Evolutionary conservation across 106 monocot species (phyloP).

Genomic region (Agapanthus africanus): DNA sequence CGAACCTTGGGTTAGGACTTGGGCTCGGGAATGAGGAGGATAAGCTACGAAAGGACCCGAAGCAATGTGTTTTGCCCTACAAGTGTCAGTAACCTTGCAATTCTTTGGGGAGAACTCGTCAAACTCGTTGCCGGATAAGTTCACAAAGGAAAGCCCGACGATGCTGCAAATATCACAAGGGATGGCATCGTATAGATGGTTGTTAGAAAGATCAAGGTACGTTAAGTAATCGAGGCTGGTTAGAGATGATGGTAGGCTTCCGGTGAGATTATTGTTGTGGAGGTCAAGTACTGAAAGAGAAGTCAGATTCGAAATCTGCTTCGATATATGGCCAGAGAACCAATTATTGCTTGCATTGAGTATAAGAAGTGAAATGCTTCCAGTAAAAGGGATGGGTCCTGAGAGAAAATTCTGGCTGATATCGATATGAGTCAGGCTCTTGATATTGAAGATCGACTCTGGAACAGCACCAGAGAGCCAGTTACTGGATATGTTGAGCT

Average conservation of each 20-base stretch:
- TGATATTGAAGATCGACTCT: constrained; percentile 43
- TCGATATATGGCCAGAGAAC: constrained; percentile 46
- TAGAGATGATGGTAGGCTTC: constrained; percentile 48
- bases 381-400: constrained; percentile 44
- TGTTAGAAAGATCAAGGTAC: constrained; percentile 78
- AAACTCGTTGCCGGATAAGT: constrained; percentile 67
- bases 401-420: constrained; percentile 59
- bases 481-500: constrained; percentile 79
- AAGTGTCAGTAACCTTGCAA: constrained; percentile 31
- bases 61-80: constrained; percentile 22
- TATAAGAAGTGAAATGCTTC: constrained; percentile 45
- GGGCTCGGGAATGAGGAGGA: constrained; percentile 28
- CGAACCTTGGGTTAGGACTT: constrained; percentile 18
- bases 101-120: constrained; percentile 31
- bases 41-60: constrained; percentile 22
- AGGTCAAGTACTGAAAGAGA: constrained; percentile 75
- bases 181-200: constrained; percentile 54
- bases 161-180: constrained; percentile 69
- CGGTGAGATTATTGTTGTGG: constrained; percentile 67
- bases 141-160: constrained; percentile 50
- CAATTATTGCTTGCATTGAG: constrained; percentile 84
- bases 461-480: constrained; percentile 52
- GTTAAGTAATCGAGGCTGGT: constrained; percentile 51
- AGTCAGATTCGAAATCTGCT: constrained; percentile 61
- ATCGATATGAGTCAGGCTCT: constrained; percentile 60